Evolutionary conservation across 2,329 filamentous ascomycete species (phyloP), one percentile per base, ranked within the genome.

Genomic region (Stagonosporopsis vannaccii): DNA sequence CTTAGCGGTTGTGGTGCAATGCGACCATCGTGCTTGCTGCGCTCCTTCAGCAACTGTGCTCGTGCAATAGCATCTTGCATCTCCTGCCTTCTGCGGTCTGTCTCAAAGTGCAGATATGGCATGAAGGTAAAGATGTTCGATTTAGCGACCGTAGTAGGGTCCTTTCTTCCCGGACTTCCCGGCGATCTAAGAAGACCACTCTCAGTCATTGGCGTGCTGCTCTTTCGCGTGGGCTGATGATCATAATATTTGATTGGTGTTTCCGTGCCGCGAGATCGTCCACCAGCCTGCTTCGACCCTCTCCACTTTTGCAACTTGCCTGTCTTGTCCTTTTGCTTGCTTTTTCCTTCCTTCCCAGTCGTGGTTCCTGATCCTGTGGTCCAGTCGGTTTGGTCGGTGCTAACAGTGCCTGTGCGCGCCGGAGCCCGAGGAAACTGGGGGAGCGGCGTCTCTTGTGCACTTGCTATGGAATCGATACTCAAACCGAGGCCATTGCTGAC

Each of bases 41-140:
- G 54, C 15, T 67, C 61, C 44, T 67, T 71, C 12, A 70, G 41
- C 13, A 45, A 46, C 28, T 74, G 65, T 53, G 68, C 77, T 63
- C 46, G 73, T 25, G 76, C 70, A 33, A 84, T 86, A 2, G 83
- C 81, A 17, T 81, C 75, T 50, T 83, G 82, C 85, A 89, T 87
- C 61, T 81, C 80, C 47, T 77, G 75, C 9, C 84, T 78, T 15
- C 80, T 75, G 43, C 80, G 76, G 42, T 86, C 80, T 0, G 85
- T 86, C 65, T 89, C 86, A 46, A 87, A 88, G 66, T 88, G 86
- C 3, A 89, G 73, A 63, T 87, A 89, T 0, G 86, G 86, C 84
- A 88, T 87, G 74, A 86, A 82, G 57, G 81, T 60, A 69, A 75
- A 72, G 55, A 80, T 62, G 65, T 78, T 74, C 46, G 69, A 60